Percentiles rank a stretch among this genome's conserved stretches.
These are phyloP conservation scores for Collybia sordida DNA, from an alignment of 768 basidiomycete genomes.

Conservation along the genomic window DNA sequence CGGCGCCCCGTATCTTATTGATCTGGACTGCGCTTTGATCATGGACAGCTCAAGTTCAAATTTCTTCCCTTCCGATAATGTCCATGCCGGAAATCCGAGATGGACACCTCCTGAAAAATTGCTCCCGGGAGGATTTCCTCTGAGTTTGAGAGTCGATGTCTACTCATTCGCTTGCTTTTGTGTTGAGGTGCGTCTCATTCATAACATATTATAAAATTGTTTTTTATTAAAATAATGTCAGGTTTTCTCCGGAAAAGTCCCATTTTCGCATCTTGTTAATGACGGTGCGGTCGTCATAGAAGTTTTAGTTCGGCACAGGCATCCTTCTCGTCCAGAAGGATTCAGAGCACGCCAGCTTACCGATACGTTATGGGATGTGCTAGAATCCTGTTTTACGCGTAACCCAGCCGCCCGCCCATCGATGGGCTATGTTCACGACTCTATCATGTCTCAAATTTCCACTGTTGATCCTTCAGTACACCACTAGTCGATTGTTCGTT, in stretches of 20 bases:
- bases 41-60: slow-evolving; percentile 1
- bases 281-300: slow-evolving; percentile 17
- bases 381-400: too few relatives aligned
- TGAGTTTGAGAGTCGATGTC: slow-evolving; percentile 12
- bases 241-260: slow-evolving; percentile 12
- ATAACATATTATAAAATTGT: background rate
- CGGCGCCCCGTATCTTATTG: slow-evolving; percentile 11
- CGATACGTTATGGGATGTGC: too few relatives aligned
- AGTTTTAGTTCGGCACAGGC: slow-evolving; percentile 8
- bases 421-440: too few relatives aligned
- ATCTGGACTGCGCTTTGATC: slow-evolving; percentile 7
- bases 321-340: slow-evolving; percentile 11
- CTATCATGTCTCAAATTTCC: too few relatives aligned
- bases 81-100: slow-evolving; percentile 5
- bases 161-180: slow-evolving; percentile 15
- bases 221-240: background rate
- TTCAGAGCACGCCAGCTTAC: slow-evolving; percentile 4
- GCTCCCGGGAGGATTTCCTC: slow-evolving; percentile 1
- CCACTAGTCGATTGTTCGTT: too few relatives aligned
- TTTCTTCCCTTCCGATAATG: slow-evolving; percentile 3
- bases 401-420: too few relatives aligned
- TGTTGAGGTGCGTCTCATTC: slow-evolving; percentile 11
- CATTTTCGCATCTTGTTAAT: slow-evolving; percentile 10
- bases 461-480: too few relatives aligned
- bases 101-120: slow-evolving; percentile 15